Evolutionary conservation across 768 basidiomycete genomes (phyloP).

Genomic region (Lactifluus subvellereus): DNA sequence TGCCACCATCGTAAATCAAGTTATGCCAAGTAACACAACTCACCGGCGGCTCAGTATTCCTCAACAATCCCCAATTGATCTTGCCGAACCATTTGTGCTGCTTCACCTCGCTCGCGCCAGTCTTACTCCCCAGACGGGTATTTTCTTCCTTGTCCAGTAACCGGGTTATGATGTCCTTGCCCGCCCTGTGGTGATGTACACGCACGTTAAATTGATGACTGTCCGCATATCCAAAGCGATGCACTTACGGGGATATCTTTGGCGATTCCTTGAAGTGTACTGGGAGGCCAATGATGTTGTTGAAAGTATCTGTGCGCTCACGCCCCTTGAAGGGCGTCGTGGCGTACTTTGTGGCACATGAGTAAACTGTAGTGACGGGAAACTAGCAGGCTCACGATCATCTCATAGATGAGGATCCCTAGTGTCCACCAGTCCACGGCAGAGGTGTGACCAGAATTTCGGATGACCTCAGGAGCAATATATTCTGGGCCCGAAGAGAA

Average conservation of each 20-base stretch:
- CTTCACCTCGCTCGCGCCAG: slow-evolving; percentile 97
- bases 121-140: slow-evolving; percentile 82
- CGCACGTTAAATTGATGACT: slow-evolving; percentile 8
- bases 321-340: slow-evolving; percentile 98
- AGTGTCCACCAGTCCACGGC: slow-evolving; percentile 99
- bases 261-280: slow-evolving; percentile 84
- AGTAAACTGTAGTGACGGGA: slow-evolving; percentile 21
- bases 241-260: slow-evolving; percentile 47
- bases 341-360: slow-evolving; percentile 58
- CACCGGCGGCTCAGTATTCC: slow-evolving; percentile 91
- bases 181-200: slow-evolving; percentile 46
- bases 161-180: slow-evolving; percentile 83
- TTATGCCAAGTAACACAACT: slow-evolving; percentile 29
- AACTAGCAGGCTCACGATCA: slow-evolving; percentile 73
- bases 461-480: slow-evolving; percentile 98
- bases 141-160: slow-evolving; percentile 90
- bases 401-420: slow-evolving; percentile 97
- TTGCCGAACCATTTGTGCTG: slow-evolving; percentile 97
- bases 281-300: slow-evolving; percentile 84
- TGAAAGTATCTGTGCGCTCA: slow-evolving; percentile 91
- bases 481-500: slow-evolving; percentile 60
- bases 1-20: not conserved
- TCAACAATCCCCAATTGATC: slow-evolving; percentile 93
- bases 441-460: slow-evolving; percentile 92
- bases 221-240: not conserved